Evolutionary conservation across 805 yeast genomes (phyloP).

Genomic region (Yarrowia yakushimensis): DNA sequence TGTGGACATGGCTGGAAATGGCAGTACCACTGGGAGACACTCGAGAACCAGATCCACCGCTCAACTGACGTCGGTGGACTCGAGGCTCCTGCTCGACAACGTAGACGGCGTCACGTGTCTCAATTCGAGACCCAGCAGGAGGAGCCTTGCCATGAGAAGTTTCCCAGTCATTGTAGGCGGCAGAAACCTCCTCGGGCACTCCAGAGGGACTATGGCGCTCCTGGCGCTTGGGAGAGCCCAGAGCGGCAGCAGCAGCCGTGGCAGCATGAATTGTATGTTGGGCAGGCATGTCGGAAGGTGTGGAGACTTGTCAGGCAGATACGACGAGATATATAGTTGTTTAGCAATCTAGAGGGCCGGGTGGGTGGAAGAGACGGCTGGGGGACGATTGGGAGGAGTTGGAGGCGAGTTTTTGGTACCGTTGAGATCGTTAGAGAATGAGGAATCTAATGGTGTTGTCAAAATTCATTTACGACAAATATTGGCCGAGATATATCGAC

Average conservation of each 20-base stretch:
- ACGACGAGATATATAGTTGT: neutral
- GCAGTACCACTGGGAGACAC: neutral
- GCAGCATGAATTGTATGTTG: conserved; percentile 15
- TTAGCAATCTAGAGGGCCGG: neutral
- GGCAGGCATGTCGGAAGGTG: neutral
- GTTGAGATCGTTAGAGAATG: neutral
- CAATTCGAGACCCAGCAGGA: conserved; percentile 11
- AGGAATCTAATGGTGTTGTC: too few species aligned
- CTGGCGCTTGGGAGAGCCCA: neutral
- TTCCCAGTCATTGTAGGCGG: conserved; percentile 19
- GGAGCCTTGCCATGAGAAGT: conserved; percentile 9
- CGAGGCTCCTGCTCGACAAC: conserved; percentile 2
- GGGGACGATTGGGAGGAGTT: too few species aligned
- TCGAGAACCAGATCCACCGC: neutral
- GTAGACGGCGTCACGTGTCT: conserved; percentile 19
- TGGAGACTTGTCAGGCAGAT: neutral
- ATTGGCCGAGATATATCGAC: neutral
- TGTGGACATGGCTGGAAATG: neutral
- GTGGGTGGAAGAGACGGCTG: neutral
- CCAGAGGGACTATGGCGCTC: neutral
- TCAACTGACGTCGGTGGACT: conserved; percentile 2
- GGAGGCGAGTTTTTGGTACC: neutral
- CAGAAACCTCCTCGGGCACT: conserved; percentile 2
- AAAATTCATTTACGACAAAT: too few species aligned
- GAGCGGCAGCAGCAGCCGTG: conserved; percentile 22